Base-by-base conservation (phyloP, 257 asterid genomes). In the Thymus quinquecostatus region DNA sequence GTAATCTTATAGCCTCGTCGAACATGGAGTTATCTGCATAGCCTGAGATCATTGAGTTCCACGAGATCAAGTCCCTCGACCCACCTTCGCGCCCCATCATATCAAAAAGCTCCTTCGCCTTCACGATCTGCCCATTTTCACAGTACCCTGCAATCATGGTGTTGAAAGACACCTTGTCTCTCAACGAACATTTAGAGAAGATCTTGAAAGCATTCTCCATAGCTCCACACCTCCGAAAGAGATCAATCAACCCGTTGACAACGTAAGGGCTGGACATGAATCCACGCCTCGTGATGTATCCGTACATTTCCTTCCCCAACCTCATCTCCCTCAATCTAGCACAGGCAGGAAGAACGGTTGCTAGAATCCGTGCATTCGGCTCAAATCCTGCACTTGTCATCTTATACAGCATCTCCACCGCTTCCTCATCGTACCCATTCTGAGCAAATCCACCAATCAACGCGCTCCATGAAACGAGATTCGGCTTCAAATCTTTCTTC, bases 41-140 rank as follows among this genome's bases (percentile, higher is more conserved):
- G 21, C 98, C 97, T 28, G 98, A 82, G 68, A 92, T 86, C 96
- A 92, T 84, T 0, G 96, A 84, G 80, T 90, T 90, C 97, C 96
- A 92, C 0, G 96, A 81, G 70, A 88, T 82, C 81, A 88, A 63
- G 61, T 76, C 89, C 73, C 74, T 81, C 30, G 70, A 48, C 53
- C 72, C 80, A 32, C 87, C 89, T 47, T 84, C 92, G 13, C 33
- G 13, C 61, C 80, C 86, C 97, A 92, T 86, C 77, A 54, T 72
- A 78, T 81, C 73, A 45, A 92, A 88, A 60, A 88, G 84, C 78
- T 86, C 88, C 76, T 81, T 80, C 13, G 92, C 97, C 66, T 73
- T 86, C 0, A 55, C 30, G 80, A 86, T 64, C 32, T 85, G 80
- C 56, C 90, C 84, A 61, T 78, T 80, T 64, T 88, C 86, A 3